Evolutionary conservation across 1,284 basidiomycete species (phyloP).

Genomic region (Lentinula novae-zelandiae): DNA sequence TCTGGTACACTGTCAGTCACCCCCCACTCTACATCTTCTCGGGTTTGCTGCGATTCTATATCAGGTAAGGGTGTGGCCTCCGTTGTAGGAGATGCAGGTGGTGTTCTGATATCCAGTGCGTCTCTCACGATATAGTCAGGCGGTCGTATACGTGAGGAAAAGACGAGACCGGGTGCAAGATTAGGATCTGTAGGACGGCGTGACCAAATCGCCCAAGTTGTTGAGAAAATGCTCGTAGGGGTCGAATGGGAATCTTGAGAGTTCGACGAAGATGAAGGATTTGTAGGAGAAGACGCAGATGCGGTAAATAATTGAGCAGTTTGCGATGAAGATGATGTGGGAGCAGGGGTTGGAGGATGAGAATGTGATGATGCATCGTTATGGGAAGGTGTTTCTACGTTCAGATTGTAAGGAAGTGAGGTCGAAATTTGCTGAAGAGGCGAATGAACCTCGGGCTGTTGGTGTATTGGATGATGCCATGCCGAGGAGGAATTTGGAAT

Average conservation of each 20-base stretch:
- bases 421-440: conserved; percentile 7
- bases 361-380: background rate
- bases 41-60: too few species aligned
- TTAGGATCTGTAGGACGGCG: conserved; percentile 58
- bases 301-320: conserved; percentile 6
- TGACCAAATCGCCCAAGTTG: conserved; percentile 61
- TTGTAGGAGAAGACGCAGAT: background rate
- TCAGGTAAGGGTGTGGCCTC: background rate
- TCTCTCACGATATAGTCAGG: conserved; percentile 49
- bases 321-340: conserved; percentile 13
- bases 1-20: background rate
- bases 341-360: background rate
- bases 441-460: conserved; percentile 9
- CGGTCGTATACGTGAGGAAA: conserved; percentile 57
- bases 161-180: conserved; percentile 61
- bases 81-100: conserved; percentile 33
- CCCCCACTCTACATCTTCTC: background rate
- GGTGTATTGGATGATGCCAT: conserved; percentile 17
- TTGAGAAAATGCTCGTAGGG: background rate
- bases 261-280: background rate
- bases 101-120: conserved; percentile 44
- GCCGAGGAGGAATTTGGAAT: background rate
- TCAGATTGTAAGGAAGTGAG: conserved; percentile 17
- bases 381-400: background rate
- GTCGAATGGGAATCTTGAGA: background rate